These are phyloP conservation scores for Dothideomycetes sp. DNA, from an alignment of 2,329 filamentous ascomycete species.

Conservation along the genomic window DNA sequence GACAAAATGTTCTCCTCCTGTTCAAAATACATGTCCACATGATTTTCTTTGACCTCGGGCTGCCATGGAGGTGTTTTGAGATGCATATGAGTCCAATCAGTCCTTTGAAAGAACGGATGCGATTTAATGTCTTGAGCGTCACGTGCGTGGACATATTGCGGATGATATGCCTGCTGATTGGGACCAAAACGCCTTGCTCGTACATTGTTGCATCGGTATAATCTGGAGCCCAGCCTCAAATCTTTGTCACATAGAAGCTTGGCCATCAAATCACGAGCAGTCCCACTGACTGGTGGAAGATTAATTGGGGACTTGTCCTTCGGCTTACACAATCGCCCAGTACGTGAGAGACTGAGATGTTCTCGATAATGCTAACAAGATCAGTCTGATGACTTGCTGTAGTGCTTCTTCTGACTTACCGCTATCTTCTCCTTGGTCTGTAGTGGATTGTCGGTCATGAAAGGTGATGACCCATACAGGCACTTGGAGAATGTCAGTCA, in stretches of 20 bases:
- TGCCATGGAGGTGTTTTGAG: slow-evolving; percentile 66
- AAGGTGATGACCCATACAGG: slow-evolving; percentile 84
- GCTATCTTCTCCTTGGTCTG: slow-evolving; percentile 81
- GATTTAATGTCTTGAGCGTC: slow-evolving; percentile 84
- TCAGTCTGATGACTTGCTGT: too few species aligned
- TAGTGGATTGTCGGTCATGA: slow-evolving; percentile 70
- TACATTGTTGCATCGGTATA: slow-evolving; percentile 61
- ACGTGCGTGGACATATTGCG: slow-evolving; percentile 61
- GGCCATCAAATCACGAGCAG: slow-evolving; percentile 69
- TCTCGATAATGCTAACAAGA: too few species aligned
- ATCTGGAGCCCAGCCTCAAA: slow-evolving; percentile 62
- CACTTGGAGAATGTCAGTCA: slow-evolving; percentile 43
- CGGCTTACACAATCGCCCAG: too few species aligned
- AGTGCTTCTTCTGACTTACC: too few species aligned
- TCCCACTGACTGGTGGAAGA: slow-evolving; percentile 49
- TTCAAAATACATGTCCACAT: slow-evolving; percentile 78
- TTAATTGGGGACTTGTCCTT: too few species aligned
- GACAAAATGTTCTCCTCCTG: slow-evolving; percentile 60
- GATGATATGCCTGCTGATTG: neutral
- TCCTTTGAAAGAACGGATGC: slow-evolving; percentile 74
- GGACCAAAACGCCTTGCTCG: too few species aligned
- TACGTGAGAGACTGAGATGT: too few species aligned
- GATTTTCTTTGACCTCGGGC: slow-evolving; percentile 52
- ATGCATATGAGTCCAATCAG: slow-evolving; percentile 71
- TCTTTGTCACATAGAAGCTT: slow-evolving; percentile 65